phyloP scores from a whole-genome alignment of 371 early-diverging fungal genomes.

The Entomophthora muscae region DNA sequence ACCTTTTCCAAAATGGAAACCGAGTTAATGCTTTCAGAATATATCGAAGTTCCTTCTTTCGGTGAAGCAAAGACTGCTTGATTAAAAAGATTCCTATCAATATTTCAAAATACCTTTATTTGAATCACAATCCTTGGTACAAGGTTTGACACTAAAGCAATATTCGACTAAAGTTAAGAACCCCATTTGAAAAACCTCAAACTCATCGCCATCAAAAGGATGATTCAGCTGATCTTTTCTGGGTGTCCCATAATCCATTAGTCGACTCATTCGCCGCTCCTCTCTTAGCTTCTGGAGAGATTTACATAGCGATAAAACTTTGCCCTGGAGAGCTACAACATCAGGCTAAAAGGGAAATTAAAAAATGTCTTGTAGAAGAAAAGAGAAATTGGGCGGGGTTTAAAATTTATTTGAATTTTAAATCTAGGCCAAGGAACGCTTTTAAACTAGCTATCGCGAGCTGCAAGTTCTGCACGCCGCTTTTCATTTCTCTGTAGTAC shows the following conservation, averaged over 20 bases:
- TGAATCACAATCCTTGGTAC: too few species aligned
- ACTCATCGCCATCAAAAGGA: too few species aligned
- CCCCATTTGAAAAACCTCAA: too few species aligned
- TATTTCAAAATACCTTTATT: too few species aligned
- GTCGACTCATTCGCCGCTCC: background rate
- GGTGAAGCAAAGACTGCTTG: too few species aligned
- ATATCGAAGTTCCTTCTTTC: too few species aligned
- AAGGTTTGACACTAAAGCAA: too few species aligned
- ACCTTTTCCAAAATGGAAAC: too few species aligned
- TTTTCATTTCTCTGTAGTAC: conserved; percentile 42
- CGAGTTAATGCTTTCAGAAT: too few species aligned
- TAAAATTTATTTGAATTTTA: background rate
- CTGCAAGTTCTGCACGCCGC: conserved; percentile 18
- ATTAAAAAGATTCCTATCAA: too few species aligned
- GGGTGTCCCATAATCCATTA: background rate
- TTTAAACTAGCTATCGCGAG: background rate
- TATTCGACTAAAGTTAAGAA: too few species aligned
- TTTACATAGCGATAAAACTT: background rate
- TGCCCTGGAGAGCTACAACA: background rate
- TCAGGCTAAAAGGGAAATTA: background rate
- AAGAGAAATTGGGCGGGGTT: background rate
- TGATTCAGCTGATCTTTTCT: too few species aligned
- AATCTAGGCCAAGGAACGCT: background rate
- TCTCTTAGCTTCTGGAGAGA: background rate
- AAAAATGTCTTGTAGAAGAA: background rate